These are phyloP conservation scores for Tilletiopsis washingtonensis DNA, from an alignment of 1,284 basidiomycete genomes.

Conservation along the genomic window DNA sequence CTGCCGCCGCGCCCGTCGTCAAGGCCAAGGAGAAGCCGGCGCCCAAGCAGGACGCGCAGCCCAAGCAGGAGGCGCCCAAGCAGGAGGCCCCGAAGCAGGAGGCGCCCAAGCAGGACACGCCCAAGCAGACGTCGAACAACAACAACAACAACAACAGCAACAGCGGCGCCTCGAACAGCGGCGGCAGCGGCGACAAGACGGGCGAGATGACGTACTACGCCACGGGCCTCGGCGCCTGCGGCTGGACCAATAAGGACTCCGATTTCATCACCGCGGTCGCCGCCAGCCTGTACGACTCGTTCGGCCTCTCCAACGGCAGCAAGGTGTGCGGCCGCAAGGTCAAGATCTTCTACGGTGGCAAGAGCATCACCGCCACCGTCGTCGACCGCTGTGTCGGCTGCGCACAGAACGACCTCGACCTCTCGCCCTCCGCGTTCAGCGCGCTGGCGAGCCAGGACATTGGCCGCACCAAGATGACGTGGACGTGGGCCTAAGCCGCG, in stretches of 20 bases:
- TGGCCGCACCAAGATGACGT: conserved; percentile 27
- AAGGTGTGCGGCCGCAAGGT: conserved; percentile 42
- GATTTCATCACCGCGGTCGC: conserved; percentile 43
- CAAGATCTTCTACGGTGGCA: conserved; percentile 30
- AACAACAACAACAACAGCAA: background rate
- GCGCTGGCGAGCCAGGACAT: conserved; percentile 16
- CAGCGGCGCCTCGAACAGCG: background rate
- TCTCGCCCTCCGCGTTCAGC: conserved; percentile 26
- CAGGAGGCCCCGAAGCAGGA: background rate
- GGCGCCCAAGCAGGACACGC: too few species aligned
- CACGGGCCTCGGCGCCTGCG: conserved; percentile 39
- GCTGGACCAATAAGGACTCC: conserved; percentile 19
- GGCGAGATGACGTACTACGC: conserved; percentile 21
- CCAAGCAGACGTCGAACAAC: too few species aligned
- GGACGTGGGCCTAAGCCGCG: conserved; percentile 17
- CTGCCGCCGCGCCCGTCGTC: too few species aligned
- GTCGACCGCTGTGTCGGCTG: conserved; percentile 37
- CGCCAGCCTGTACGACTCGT: conserved; percentile 22
- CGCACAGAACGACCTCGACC: conserved; percentile 26
- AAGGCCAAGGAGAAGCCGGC: background rate
- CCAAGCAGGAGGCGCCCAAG: background rate
- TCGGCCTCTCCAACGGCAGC: conserved; percentile 21
- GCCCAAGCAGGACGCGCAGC: conserved; percentile 12
- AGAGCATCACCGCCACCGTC: conserved; percentile 29
- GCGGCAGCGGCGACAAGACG: background rate